Conservation (phyloP, 116 monocot species). For the Thalassia testudinum region DNA sequence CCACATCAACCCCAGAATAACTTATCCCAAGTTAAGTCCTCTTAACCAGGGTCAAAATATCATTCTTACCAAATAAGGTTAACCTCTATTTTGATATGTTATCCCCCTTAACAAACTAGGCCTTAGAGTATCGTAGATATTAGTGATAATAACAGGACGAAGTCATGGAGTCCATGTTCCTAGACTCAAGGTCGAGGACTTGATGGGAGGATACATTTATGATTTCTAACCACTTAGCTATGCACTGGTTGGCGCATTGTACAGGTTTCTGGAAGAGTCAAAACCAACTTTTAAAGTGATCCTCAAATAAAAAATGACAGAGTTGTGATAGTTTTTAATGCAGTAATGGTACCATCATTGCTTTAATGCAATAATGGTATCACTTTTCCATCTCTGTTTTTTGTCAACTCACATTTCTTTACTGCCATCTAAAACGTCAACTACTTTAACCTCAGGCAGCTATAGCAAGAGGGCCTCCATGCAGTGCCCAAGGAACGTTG, state of each 20-base stretch:
- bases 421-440: neutral
- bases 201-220: too few relatives aligned
- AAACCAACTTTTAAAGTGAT: neutral
- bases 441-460: slow-evolving; percentile 27
- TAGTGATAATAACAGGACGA: too few relatives aligned
- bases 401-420: neutral
- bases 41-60: too few relatives aligned
- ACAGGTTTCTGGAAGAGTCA: neutral
- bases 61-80: too few relatives aligned
- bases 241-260: neutral
- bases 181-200: too few relatives aligned
- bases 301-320: neutral
- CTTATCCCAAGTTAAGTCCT: too few relatives aligned
- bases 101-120: neutral
- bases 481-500: too few relatives aligned
- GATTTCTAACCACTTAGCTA: neutral
- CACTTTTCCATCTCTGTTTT: neutral
- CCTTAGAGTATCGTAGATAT: too few relatives aligned
- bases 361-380: neutral
- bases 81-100: too few relatives aligned
- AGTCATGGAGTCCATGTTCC: too few relatives aligned
- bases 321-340: neutral
- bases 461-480: slow-evolving; percentile 49
- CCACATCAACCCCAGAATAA: too few relatives aligned
- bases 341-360: neutral